Percentiles rank a stretch among this genome's conserved stretches.
These are phyloP conservation scores for Ascochyta viciae-villosae DNA, from an alignment of 2,329 filamentous ascomycete genomes.

Conservation along the genomic window DNA sequence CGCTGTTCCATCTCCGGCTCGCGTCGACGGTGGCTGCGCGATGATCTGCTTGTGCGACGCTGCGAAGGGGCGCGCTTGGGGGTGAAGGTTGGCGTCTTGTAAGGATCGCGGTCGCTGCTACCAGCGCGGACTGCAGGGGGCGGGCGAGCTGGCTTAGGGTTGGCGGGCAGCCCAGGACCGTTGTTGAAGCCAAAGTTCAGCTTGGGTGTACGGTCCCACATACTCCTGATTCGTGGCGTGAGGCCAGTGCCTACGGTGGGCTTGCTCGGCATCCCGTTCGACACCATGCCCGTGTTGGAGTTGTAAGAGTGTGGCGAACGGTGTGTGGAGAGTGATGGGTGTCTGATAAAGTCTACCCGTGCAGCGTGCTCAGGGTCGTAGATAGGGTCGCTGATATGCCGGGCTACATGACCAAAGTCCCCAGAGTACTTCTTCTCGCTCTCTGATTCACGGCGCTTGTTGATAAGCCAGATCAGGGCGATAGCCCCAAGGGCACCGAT, in stretches of 20 bases:
- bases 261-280: constrained; percentile 25
- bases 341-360: constrained; percentile 48
- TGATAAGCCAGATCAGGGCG: constrained; percentile 44
- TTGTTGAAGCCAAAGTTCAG: constrained; percentile 36
- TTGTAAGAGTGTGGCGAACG: constrained; percentile 30
- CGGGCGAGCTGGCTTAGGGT: constrained; percentile 25
- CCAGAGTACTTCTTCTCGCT: constrained; percentile 44
- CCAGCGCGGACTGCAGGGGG: constrained; percentile 39
- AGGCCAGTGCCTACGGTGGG: constrained; percentile 29
- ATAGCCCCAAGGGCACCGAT: constrained; percentile 44
- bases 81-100: constrained; percentile 39
- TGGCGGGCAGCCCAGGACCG: constrained; percentile 24
- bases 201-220: constrained; percentile 46
- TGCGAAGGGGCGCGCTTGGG: constrained; percentile 30
- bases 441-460: constrained; percentile 40
- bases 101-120: constrained; percentile 38
- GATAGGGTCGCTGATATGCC: constrained; percentile 49
- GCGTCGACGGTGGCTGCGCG: constrained; percentile 12
- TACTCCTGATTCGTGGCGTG: constrained; percentile 43
- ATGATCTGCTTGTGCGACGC: constrained; percentile 25
- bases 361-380: constrained; percentile 46
- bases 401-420: constrained; percentile 48
- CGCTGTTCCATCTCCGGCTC: constrained; percentile 14
- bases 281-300: constrained; percentile 35
- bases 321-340: constrained; percentile 34